Evolutionary conservation across 495 filamentous ascomycete genomes (phyloP).

Genomic region (Glarea lozoyensis): DNA sequence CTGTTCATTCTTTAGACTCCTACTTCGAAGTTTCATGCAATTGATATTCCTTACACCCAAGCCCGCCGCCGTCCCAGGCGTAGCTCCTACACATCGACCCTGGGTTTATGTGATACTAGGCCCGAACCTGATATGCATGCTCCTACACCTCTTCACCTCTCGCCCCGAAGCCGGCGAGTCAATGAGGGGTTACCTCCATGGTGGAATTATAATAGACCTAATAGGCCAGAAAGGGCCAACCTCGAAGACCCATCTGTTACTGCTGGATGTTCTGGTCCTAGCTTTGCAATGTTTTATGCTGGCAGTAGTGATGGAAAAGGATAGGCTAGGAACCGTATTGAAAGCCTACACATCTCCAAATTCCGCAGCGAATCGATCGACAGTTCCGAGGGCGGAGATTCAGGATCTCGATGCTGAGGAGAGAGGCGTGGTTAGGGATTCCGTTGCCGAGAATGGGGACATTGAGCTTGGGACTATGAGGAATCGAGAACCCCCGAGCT

Average conservation of each 20-base stretch:
- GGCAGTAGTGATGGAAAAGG: constrained; percentile 60
- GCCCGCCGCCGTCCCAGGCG: constrained; percentile 43
- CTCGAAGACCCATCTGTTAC: constrained; percentile 51
- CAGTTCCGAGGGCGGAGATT: constrained; percentile 16
- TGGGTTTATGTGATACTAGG: constrained; percentile 62
- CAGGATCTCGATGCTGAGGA: constrained; percentile 81
- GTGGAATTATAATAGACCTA: constrained; percentile 78
- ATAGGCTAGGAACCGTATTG: constrained; percentile 34
- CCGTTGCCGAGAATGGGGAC: constrained; percentile 30
- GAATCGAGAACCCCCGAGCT: constrained; percentile 12
- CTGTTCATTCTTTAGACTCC: constrained; percentile 66
- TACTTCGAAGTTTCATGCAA: constrained; percentile 62
- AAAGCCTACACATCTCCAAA: constrained; percentile 15
- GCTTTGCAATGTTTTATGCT: constrained; percentile 66
- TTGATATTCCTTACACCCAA: constrained; percentile 74
- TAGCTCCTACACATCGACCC: constrained; percentile 58
- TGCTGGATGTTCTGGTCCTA: constrained; percentile 57
- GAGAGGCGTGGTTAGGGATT: constrained; percentile 55
- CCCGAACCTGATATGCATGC: constrained; percentile 62
- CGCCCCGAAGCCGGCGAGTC: constrained; percentile 63
- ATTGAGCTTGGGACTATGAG: constrained; percentile 41
- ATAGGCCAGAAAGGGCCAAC: constrained; percentile 74
- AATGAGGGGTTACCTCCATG: constrained; percentile 73
- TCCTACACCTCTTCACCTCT: constrained; percentile 57
- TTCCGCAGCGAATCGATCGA: constrained; percentile 11